Evolutionary conservation across 805 yeast genomes (phyloP).

Genomic region (Monosporozyma yasuniensis): DNA sequence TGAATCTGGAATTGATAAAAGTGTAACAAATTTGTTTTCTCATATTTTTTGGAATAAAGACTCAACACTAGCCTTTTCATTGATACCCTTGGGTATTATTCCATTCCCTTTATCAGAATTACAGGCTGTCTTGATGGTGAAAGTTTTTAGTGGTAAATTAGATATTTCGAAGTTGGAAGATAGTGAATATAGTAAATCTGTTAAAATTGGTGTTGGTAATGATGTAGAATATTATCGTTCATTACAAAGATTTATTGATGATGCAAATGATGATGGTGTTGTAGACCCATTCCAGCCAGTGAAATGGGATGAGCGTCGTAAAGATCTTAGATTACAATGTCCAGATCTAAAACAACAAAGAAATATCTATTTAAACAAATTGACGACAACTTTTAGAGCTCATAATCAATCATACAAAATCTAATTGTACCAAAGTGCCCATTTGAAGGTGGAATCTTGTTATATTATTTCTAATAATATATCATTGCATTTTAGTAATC

Average conservation of each 20-base stretch:
- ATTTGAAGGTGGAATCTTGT: too few relatives aligned
- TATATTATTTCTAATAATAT: too few relatives aligned
- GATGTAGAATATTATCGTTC: constrained; percentile 23
- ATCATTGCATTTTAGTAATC: neutral
- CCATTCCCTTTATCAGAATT: constrained; percentile 55
- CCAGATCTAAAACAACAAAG: constrained; percentile 16
- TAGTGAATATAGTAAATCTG: constrained; percentile 10
- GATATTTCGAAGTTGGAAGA: constrained; percentile 35
- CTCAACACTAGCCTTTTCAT: constrained; percentile 57
- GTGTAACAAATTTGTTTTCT: constrained; percentile 41
- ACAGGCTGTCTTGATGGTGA: constrained; percentile 57
- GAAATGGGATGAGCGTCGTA: constrained; percentile 16
- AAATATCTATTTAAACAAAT: constrained; percentile 11
- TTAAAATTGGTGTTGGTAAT: constrained; percentile 8
- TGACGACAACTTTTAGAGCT: constrained; percentile 13
- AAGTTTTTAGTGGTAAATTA: constrained; percentile 51
- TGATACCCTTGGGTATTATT: constrained; percentile 50
- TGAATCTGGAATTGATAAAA: constrained; percentile 1
- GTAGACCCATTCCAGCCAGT: constrained; percentile 18
- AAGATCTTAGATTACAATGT: constrained; percentile 11
- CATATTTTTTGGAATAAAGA: constrained; percentile 51
- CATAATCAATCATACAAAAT: constrained; percentile 13
- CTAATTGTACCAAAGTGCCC: too few relatives aligned
- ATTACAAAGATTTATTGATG: constrained; percentile 16
- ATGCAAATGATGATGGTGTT: constrained; percentile 6